These are phyloP conservation scores for Trypanosoma vivax DNA, from an alignment of 208 protist species.

Conservation along the genomic window DNA sequence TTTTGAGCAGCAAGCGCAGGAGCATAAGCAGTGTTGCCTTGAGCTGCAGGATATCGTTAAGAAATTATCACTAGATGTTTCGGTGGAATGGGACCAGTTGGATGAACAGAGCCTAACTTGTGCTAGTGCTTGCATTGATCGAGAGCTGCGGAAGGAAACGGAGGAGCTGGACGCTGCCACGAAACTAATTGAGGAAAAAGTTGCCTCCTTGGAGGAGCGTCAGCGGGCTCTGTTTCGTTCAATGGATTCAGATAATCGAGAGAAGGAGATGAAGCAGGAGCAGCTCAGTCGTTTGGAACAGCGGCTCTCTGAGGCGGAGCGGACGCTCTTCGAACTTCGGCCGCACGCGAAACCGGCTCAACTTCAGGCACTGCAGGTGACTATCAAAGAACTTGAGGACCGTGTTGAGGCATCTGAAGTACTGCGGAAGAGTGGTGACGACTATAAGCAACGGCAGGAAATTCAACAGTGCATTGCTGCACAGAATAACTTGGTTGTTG, in stretches of 20 bases:
- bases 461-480: constrained; percentile 37
- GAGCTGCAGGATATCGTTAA: constrained; percentile 29
- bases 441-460: constrained; percentile 30
- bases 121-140: constrained; percentile 20
- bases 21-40: constrained; percentile 32
- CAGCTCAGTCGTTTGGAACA: constrained; percentile 14
- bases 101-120: constrained; percentile 34
- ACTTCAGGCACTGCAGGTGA: constrained; percentile 18
- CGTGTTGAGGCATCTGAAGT: constrained; percentile 39
- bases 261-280: constrained; percentile 53
- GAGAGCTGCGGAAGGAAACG: constrained; percentile 11
- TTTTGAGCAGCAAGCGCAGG: constrained; percentile 42
- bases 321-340: constrained; percentile 7
- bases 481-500: constrained; percentile 42
- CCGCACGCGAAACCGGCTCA: constrained; percentile 9
- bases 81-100: constrained; percentile 34
- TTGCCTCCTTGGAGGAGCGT: constrained; percentile 24
- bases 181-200: constrained; percentile 6
- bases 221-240: constrained; percentile 22
- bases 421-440: constrained; percentile 26
- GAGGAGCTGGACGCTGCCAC: constrained; percentile 5
- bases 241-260: constrained; percentile 47
- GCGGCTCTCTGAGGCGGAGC: constrained; percentile 1
- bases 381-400: constrained; percentile 37
- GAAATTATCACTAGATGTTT: constrained; percentile 21